A percentile compares a stretch with the other conserved stretches of the same genome.
phyloP scores from a whole-genome alignment of 768 basidiomycete species.

The Suillus hirtellus region DNA sequence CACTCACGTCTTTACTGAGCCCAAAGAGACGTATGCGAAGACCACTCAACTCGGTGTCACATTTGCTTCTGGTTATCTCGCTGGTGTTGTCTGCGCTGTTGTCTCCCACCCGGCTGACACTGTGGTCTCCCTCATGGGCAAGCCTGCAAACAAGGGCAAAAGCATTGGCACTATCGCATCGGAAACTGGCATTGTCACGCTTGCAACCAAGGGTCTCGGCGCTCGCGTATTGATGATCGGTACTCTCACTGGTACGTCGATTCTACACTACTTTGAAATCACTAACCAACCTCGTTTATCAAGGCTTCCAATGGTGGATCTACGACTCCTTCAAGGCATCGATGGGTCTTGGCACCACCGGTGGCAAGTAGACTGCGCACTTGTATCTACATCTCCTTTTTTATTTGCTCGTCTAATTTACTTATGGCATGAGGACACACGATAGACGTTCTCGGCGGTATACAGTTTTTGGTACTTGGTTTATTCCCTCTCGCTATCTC shows the following conservation, averaged over 20 bases:
- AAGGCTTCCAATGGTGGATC: slow-evolving; percentile 94
- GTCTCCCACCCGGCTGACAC: slow-evolving; percentile 98
- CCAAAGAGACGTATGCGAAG: slow-evolving; percentile 79
- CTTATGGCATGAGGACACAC: slow-evolving; percentile 14
- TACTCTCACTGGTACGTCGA: slow-evolving; percentile 43
- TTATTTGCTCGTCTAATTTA: not conserved
- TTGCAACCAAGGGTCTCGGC: slow-evolving; percentile 85
- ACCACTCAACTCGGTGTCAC: slow-evolving; percentile 86
- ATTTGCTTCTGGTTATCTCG: slow-evolving; percentile 89
- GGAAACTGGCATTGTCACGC: slow-evolving; percentile 63
- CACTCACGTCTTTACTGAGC: slow-evolving; percentile 79
- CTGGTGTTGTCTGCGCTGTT: slow-evolving; percentile 93
- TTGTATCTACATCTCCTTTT: not conserved
- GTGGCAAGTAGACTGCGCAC: slow-evolving; percentile 66
- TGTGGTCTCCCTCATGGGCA: slow-evolving; percentile 91
- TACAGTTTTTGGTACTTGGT: not conserved
- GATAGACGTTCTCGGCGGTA: slow-evolving; percentile 15
- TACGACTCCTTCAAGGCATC: slow-evolving; percentile 84
- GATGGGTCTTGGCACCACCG: slow-evolving; percentile 86
- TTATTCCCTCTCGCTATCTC: slow-evolving; percentile 9
- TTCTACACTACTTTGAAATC: not conserved
- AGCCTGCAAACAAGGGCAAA: slow-evolving; percentile 84
- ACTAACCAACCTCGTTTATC: slow-evolving; percentile 12
- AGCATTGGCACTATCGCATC: slow-evolving; percentile 64
- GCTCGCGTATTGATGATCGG: slow-evolving; percentile 88